Percentiles rank a stretch among this genome's conserved stretches.
These are phyloP conservation scores for Vicia villosa DNA, from an alignment of 306 rosid genomes.

Conservation along the genomic window DNA sequence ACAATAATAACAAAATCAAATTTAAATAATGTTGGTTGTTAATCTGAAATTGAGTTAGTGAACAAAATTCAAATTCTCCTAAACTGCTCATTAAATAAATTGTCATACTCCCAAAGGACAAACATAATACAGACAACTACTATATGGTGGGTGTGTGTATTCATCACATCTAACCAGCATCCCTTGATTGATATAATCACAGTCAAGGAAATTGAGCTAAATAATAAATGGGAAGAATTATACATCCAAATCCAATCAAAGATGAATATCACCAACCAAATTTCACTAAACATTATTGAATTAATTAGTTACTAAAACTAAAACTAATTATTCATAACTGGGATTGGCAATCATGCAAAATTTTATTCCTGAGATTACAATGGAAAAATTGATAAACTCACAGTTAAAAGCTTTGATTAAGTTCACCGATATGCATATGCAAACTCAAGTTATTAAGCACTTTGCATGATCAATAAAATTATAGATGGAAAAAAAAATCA, in stretches of 20 bases:
- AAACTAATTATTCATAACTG: background rate
- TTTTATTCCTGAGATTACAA: background rate
- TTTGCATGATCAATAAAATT: slow-evolving; percentile 15
- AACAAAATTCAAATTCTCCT: background rate
- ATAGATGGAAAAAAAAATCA: slow-evolving; percentile 10
- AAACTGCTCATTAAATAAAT: background rate
- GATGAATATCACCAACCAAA: background rate
- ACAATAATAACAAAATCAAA: too few species aligned
- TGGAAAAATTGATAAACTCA: background rate
- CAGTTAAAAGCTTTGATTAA: background rate
- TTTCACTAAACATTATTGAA: background rate
- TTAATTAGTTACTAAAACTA: background rate
- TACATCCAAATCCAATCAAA: slow-evolving; percentile 17
- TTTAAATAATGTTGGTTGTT: too few species aligned
- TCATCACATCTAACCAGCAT: background rate
- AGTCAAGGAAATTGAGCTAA: slow-evolving; percentile 3
- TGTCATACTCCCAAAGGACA: background rate
- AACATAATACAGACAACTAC: background rate
- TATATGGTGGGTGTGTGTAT: slow-evolving; percentile 18
- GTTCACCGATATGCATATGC: slow-evolving; percentile 1
- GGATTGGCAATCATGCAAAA: background rate
- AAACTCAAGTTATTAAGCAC: slow-evolving; percentile 27
- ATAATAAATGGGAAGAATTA: background rate
- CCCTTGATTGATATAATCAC: slow-evolving; percentile 4
- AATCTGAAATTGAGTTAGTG: too few species aligned